Base-by-base conservation (phyloP, 306 rosid genomes). In the Medicago ruthenica region DNA sequence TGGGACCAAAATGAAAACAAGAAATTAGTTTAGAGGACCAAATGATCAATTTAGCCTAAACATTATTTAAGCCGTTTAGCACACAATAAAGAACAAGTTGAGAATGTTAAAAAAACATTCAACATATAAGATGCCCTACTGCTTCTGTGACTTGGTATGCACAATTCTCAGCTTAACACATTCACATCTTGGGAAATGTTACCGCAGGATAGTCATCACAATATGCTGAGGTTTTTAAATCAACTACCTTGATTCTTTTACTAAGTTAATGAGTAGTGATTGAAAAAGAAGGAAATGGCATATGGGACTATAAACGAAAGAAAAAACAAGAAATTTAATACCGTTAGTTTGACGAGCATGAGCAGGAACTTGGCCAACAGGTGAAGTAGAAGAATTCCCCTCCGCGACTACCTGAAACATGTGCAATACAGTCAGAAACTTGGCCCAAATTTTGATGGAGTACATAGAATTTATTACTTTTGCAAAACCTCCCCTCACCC, bases 371-470 rank as follows among this genome's bases (percentile, higher is more conserved):
- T 83, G 88, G 36, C 75, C 90, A 67, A 9, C 78, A 45, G 74
- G 37, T 0, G 78, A 44, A 67, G 75, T 36, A n/a, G 84, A 61
- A 45, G 97, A 78, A 70, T 74, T 87, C 82, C 71, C 93, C 80
- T 81, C 91, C 81, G 86, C 34, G 82, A 90, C 74, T 48, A 92
- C 84, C 99, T 95, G 89, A 82, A 79, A 81, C 18, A 61, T 14
- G 48, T 3, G 11, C 12, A 62, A 41, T 40, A 50, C 50, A 20
- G 68, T 86, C 70, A 83, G 58, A 81, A 70, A 61, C 55, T 16
- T 22, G 21, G 18, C 53, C 62, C 50, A 71, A 1, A 9, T 45
- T 75, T 54, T 24, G 69, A 11, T 77, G n/a, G 9, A 54, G 31
- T 5, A 37, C 12, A 17, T 54, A 64, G 15, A 69, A 79, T 60